These are phyloP conservation scores for Aspergillus egyptiacus DNA, from an alignment of 495 filamentous ascomycete species.

Conservation along the genomic window DNA sequence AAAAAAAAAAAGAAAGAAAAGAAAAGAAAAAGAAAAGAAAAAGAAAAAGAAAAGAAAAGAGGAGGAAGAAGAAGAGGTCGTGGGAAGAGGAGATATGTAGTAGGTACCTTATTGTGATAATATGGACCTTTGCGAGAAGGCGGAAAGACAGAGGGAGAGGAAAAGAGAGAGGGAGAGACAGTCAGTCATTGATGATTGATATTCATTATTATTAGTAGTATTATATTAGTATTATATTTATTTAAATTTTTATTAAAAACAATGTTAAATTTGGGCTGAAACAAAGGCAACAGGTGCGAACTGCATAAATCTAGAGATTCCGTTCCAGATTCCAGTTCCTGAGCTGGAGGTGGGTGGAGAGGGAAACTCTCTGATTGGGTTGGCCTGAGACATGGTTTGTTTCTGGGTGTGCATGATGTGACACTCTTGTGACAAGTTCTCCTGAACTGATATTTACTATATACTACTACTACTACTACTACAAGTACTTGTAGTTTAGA, in stretches of 20 bases:
- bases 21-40: slow-evolving; percentile 10
- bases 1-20: slow-evolving; percentile 8
- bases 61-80: slow-evolving; percentile 3
- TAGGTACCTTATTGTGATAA: no score
- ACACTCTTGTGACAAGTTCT: slow-evolving; percentile 19
- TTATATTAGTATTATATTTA: slow-evolving; percentile 2
- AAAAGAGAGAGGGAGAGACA: background rate
- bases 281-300: slow-evolving; percentile 5
- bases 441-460: background rate
- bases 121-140: no score
- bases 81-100: slow-evolving; percentile 4
- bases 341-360: slow-evolving; percentile 9
- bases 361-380: slow-evolving; percentile 21
- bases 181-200: background rate
- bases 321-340: slow-evolving; percentile 6
- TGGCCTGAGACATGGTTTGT: slow-evolving; percentile 37
- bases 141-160: background rate
- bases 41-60: slow-evolving; percentile 1
- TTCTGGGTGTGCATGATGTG: slow-evolving; percentile 26
- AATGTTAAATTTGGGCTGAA: slow-evolving; percentile 12
- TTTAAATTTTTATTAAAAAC: background rate
- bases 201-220: no score
- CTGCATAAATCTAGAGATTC: background rate
- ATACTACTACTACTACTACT: background rate
- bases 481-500: background rate